A percentile compares a stretch with the other conserved stretches of the same genome.
These are phyloP conservation scores for Orbilia blumenaviensis DNA, from an alignment of 2,329 filamentous ascomycete genomes.

Conservation along the genomic window DNA sequence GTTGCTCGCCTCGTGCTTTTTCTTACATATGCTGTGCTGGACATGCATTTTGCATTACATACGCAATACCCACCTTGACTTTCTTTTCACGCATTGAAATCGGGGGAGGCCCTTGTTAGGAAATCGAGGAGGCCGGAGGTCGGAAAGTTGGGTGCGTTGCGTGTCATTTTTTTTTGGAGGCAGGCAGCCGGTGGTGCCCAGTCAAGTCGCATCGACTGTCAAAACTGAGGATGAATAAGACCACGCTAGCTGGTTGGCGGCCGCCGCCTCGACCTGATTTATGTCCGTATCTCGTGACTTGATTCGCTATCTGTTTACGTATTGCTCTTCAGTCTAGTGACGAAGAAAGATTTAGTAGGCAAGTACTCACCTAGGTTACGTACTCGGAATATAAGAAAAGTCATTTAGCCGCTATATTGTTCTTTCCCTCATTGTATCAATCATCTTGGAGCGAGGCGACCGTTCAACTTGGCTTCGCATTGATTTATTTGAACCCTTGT, in stretches of 20 bases:
- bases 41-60: slow-evolving; percentile 1
- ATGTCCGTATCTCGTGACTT: too few relatives aligned
- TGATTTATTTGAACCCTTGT: too few relatives aligned
- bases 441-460: background rate
- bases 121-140: too few relatives aligned
- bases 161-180: slow-evolving; percentile 1
- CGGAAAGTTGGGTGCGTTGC: slow-evolving; percentile 2
- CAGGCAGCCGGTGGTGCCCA: background rate
- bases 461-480: background rate
- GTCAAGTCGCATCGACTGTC: background rate
- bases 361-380: too few relatives aligned
- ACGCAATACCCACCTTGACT: background rate
- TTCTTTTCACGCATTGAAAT: background rate
- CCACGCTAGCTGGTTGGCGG: slow-evolving; percentile 14
- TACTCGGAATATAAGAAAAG: too few relatives aligned
- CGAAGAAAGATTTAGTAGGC: background rate
- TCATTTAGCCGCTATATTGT: background rate
- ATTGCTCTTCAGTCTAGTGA: background rate
- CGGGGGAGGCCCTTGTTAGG: background rate
- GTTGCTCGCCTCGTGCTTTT: slow-evolving; percentile 7
- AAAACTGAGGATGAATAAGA: background rate
- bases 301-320: slow-evolving; percentile 1
- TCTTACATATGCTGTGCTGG: slow-evolving; percentile 11
- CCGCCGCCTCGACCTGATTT: background rate
- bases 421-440: background rate